Evolutionary conservation across 192 early-diverging fungal genomes (phyloP).

Genomic region (Entomortierella beljakovae): DNA sequence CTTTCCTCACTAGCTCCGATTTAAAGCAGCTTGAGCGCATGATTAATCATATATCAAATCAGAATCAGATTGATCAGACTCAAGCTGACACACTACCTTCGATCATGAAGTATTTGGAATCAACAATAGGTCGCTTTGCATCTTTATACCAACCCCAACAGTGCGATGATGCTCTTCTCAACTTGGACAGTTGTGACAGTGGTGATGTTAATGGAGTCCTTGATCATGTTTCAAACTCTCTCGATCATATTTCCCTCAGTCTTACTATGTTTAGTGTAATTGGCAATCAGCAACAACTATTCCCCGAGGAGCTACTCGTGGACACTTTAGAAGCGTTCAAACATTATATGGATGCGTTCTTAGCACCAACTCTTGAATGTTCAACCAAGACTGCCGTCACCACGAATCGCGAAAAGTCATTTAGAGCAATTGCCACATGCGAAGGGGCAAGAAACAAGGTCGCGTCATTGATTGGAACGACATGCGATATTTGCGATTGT

Average conservation of each 20-base stretch:
- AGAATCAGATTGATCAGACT: neutral
- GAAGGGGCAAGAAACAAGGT: neutral
- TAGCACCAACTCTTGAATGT: constrained; percentile 29
- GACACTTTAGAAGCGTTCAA: constrained; percentile 27
- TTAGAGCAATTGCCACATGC: constrained; percentile 2
- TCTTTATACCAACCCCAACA: neutral
- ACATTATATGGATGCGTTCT: constrained; percentile 18
- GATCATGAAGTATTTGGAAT: constrained; percentile 16
- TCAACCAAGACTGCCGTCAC: constrained; percentile 13
- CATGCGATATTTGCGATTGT: constrained; percentile 16
- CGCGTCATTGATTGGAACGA: constrained; percentile 12
- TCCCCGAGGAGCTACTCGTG: constrained; percentile 36
- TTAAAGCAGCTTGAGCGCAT: neutral
- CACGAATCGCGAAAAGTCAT: neutral
- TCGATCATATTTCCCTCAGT: constrained; percentile 29
- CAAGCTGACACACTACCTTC: neutral
- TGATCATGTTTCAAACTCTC: neutral
- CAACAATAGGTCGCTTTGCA: neutral
- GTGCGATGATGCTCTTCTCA: neutral
- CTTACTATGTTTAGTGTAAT: constrained; percentile 12
- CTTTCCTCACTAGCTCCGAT: neutral
- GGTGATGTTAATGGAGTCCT: neutral
- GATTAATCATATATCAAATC: neutral
- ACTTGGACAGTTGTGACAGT: neutral
- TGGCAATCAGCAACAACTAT: constrained; percentile 24